A percentile compares a stretch with the other conserved stretches of the same genome.
Evolutionary conservation across 306 rosid genomes (phyloP).

Genomic region (Luffa aegyptiaca): DNA sequence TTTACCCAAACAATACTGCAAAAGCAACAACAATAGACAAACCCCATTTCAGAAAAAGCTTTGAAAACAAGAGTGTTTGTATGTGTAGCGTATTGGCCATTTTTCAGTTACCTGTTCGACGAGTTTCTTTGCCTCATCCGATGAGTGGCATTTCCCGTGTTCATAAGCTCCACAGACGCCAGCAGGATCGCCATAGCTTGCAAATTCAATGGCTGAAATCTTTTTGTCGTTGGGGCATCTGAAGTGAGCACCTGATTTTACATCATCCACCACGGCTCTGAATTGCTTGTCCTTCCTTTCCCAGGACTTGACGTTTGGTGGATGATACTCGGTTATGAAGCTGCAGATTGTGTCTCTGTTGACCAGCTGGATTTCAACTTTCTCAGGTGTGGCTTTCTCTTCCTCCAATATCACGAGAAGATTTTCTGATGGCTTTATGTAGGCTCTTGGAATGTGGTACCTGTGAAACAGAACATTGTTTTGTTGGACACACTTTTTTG

Average conservation of each 20-base stretch:
- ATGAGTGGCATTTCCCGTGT: conserved; percentile 34
- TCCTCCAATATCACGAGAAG: conserved; percentile 72
- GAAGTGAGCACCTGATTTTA: conserved; percentile 26
- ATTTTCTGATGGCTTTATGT: conserved; percentile 34
- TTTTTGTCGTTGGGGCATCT: conserved; percentile 31
- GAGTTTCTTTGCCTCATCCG: conserved; percentile 13
- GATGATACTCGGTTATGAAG: conserved; percentile 26
- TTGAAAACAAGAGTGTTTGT: background rate
- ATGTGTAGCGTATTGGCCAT: background rate
- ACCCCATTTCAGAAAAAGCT: background rate
- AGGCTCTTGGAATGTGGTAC: conserved; percentile 78
- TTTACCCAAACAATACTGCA: conserved; percentile 54
- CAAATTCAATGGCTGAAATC: conserved; percentile 45
- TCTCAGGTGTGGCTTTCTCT: conserved; percentile 21
- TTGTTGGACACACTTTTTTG: background rate
- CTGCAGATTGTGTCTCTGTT: conserved; percentile 74
- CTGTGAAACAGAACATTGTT: conserved; percentile 19
- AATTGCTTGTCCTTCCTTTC: conserved; percentile 26
- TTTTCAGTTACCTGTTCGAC: conserved; percentile 30
- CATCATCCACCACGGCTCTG: background rate
- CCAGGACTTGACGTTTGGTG: conserved; percentile 52
- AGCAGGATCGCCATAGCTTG: conserved; percentile 60
- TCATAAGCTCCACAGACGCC: conserved; percentile 47
- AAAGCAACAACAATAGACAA: background rate
- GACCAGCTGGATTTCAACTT: conserved; percentile 41